Evolutionary conservation across 2,329 filamentous ascomycete genomes (phyloP).

Genomic region (Hymenoscyphus repandus): DNA sequence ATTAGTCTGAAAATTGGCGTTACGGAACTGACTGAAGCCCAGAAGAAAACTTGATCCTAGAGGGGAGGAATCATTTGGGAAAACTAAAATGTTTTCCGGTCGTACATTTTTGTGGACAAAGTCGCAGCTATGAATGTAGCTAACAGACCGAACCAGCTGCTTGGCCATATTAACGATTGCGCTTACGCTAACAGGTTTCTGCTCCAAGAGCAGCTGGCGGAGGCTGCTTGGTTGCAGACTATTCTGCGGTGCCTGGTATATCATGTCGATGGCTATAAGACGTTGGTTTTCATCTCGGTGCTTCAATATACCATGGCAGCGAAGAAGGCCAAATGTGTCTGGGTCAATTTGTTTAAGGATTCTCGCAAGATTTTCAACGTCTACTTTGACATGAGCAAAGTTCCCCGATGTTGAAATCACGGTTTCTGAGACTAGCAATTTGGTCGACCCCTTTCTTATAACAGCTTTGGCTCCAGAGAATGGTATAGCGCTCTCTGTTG

Average conservation of each 20-base stretch:
- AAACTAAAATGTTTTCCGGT: neutral
- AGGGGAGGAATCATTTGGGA: neutral
- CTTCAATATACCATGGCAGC: conserved; percentile 14
- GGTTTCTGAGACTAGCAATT: neutral
- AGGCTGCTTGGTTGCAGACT: neutral
- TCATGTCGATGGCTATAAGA: too few relatives aligned
- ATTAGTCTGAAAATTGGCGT: conserved; percentile 9
- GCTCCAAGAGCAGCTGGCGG: neutral
- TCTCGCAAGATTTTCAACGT: conserved; percentile 13
- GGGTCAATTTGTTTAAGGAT: conserved; percentile 13
- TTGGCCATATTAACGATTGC: neutral
- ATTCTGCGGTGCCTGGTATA: neutral
- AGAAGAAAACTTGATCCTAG: conserved; percentile 6
- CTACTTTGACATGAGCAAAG: neutral
- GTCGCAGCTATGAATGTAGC: neutral
- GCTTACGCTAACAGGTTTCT: too few relatives aligned
- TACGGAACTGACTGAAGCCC: conserved; percentile 15
- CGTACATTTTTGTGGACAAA: conserved; percentile 1
- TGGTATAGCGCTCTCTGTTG: neutral
- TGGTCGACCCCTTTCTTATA: neutral
- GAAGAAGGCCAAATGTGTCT: conserved; percentile 11
- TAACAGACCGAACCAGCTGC: neutral
- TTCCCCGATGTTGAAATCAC: neutral
- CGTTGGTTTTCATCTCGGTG: neutral
- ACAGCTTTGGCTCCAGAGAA: neutral